A percentile compares a stretch with the other conserved stretches of the same genome.
Evolutionary conservation across 2,329 filamentous ascomycete genomes (phyloP).

Genomic region (Colletotrichum graminicola): DNA sequence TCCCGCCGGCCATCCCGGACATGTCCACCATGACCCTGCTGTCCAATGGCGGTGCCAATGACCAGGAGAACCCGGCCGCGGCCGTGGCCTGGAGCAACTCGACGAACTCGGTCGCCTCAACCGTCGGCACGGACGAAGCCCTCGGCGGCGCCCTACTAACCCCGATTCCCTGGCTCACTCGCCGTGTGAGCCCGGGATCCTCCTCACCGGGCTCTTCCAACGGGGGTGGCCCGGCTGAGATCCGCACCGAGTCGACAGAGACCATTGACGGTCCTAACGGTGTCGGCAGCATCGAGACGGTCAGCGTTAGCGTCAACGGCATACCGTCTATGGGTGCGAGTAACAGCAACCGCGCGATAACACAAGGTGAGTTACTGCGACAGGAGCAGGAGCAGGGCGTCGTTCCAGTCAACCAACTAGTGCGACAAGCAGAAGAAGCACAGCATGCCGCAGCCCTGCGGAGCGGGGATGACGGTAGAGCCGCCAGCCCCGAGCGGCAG

Average conservation of each 20-base stretch:
- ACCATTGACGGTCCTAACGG: conserved; percentile 86
- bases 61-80: conserved; percentile 52
- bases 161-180: conserved; percentile 88
- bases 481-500: conserved; percentile 35
- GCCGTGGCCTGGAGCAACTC: conserved; percentile 62
- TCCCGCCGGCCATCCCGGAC: conserved; percentile 75
- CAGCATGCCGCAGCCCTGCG: conserved; percentile 38
- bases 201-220: conserved; percentile 38
- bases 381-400: conserved; percentile 88
- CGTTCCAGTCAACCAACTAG: conserved; percentile 75
- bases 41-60: conserved; percentile 72
- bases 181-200: conserved; percentile 46
- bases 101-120: conserved; percentile 54
- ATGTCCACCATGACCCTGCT: conserved; percentile 65
- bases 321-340: conserved; percentile 65
- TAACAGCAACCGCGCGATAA: conserved; percentile 66
- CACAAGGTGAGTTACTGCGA: conserved; percentile 86
- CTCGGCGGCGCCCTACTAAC: conserved; percentile 92
- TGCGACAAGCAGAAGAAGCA: conserved; percentile 51
- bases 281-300: conserved; percentile 83
- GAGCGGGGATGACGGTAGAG: conserved; percentile 35
- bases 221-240: conserved; percentile 56
- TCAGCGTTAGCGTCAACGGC: conserved; percentile 80
- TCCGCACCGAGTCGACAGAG: conserved; percentile 80
- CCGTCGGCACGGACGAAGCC: conserved; percentile 85